Evolutionary conservation across 2,329 filamentous ascomycete species (phyloP).

Genomic region (Sordariomycetes sp.): DNA sequence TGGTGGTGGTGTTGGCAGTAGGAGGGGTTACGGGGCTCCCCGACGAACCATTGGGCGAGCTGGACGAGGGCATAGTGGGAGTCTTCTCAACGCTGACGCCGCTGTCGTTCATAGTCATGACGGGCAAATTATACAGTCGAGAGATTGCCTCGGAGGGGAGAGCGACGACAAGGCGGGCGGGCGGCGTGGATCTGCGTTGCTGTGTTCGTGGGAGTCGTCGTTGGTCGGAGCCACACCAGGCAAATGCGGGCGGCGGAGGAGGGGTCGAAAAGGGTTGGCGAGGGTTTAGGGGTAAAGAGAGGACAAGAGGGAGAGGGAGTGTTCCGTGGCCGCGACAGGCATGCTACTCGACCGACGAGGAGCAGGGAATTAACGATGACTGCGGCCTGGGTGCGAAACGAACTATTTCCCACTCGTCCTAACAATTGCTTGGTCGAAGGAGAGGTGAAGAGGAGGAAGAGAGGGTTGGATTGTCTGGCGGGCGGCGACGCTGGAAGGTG

Average conservation of each 20-base stretch:
- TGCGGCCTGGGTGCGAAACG: constrained; percentile 2
- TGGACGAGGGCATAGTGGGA: constrained; percentile 3
- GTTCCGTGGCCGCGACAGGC: constrained; percentile 3
- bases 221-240: constrained; percentile 1
- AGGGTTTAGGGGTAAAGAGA: background rate
- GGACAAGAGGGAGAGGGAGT: constrained; percentile 2
- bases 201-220: background rate
- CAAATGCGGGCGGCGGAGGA: constrained; percentile 3
- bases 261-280: constrained; percentile 2
- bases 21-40: constrained; percentile 6
- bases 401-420: constrained; percentile 1
- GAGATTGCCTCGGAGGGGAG: background rate
- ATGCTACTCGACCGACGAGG: background rate
- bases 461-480: constrained; percentile 1
- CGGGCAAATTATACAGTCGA: background rate
- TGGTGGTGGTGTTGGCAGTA: background rate
- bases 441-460: background rate
- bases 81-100: constrained; percentile 5
- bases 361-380: background rate
- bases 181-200: background rate
- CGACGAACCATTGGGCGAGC: constrained; percentile 6
- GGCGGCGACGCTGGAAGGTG: constrained; percentile 3
- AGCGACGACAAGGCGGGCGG: background rate
- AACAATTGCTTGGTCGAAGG: constrained; percentile 5
- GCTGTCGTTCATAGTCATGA: constrained; percentile 7